Conservation (phyloP, 2,329 filamentous ascomycete species). For the Ceratocystis diversiconidia region DNA sequence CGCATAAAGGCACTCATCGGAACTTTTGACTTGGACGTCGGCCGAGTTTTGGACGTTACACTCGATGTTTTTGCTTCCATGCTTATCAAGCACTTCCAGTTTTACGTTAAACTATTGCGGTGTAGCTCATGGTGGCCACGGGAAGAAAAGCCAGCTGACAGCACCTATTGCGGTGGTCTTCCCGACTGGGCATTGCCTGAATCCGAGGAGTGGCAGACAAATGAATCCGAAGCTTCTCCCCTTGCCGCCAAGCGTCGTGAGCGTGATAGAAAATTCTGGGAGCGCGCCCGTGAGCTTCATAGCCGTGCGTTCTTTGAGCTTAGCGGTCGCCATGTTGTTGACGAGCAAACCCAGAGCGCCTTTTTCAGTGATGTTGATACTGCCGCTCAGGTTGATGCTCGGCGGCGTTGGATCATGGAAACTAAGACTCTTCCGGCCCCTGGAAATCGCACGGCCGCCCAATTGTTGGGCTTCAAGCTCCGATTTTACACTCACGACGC, state of each 20-base stretch:
- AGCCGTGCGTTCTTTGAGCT: slow-evolving; percentile 82
- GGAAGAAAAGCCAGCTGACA: slow-evolving; percentile 29
- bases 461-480: slow-evolving; percentile 91
- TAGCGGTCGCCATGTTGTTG: slow-evolving; percentile 52
- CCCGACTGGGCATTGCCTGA: slow-evolving; percentile 74
- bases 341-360: slow-evolving; percentile 11
- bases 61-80: slow-evolving; percentile 90
- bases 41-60: slow-evolving; percentile 83
- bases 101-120: slow-evolving; percentile 85
- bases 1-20: slow-evolving; percentile 88
- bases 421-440: slow-evolving; percentile 71
- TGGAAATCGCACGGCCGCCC: slow-evolving; percentile 83
- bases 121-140: slow-evolving; percentile 96
- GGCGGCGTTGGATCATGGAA: slow-evolving; percentile 60
- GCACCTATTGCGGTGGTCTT: slow-evolving; percentile 47
- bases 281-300: slow-evolving; percentile 58
- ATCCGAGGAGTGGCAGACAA: slow-evolving; percentile 46
- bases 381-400: slow-evolving; percentile 40
- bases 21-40: slow-evolving; percentile 92
- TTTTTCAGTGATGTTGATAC: slow-evolving; percentile 37
- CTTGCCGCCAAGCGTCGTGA: slow-evolving; percentile 42
- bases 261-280: slow-evolving; percentile 71
- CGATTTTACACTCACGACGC: slow-evolving; percentile 80
- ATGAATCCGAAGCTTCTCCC: slow-evolving; percentile 52
- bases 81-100: slow-evolving; percentile 80